Base-by-base conservation (phyloP, 805 yeast genomes). In the Scheffersomyces coipomensis region DNA sequence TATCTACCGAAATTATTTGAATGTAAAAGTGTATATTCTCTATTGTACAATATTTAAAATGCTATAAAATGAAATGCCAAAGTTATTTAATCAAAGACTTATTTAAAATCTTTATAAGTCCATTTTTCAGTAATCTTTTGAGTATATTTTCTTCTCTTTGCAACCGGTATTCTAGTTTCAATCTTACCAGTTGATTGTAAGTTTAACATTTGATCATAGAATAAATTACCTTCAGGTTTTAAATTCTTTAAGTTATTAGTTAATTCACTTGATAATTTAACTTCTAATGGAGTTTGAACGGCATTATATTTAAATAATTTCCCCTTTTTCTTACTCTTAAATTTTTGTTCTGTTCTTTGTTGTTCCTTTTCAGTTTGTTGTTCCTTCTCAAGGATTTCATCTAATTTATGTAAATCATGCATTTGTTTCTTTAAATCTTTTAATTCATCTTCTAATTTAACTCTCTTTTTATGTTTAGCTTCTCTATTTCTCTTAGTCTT, bases 31-130 rank as follows among this genome's bases (percentile, higher is more conserved):
- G n/a, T n/a, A n/a, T n/a, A n/a, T n/a, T n/a, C n/a, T n/a, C n/a
- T n/a, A n/a, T n/a, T n/a, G n/a, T n/a, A n/a, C n/a, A n/a, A n/a
- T n/a, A n/a, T n/a, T n/a, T n/a, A n/a, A n/a, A n/a, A n/a, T n/a
- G n/a, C n/a, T n/a, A n/a, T n/a, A n/a, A n/a, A n/a, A n/a, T n/a
- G n/a, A n/a, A n/a, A n/a, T n/a, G n/a, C n/a, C n/a, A n/a, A n/a
- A n/a, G n/a, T n/a, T n/a, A n/a, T n/a, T n/a, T n/a, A n/a, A n/a
- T n/a, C n/a, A n/a, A n/a, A n/a, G n/a, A n/a, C 17, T 53, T 70
- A 83, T 65, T 83, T 83, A 56, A 86, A 87, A 65, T 91, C 95
- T 68, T 91, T 91, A 67, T 85, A 87, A 24, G 90, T 77, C 95
- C 95, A 88, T 66, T 90, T 91, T 62, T 91, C 97, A 22, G 95